Conservation (phyloP, 148 eudicot genomes). For the Rhododendron griersonianum region DNA sequence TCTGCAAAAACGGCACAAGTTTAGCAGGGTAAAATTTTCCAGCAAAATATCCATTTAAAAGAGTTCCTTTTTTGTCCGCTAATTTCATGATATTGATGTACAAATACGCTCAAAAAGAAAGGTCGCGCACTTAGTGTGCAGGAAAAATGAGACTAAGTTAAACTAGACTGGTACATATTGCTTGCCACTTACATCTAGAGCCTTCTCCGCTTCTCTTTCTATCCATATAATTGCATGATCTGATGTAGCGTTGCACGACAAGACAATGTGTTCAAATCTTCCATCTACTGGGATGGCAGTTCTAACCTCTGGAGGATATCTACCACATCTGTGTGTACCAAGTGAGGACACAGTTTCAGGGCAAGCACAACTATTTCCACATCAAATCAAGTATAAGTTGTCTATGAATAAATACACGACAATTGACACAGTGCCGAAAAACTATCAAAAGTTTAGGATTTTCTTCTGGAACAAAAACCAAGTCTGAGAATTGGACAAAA, state of each 20-base stretch:
- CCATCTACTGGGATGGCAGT: constrained; percentile 52
- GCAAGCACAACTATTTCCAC: not conserved
- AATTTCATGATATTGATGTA: not conserved
- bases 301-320: constrained; percentile 29
- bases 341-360: not conserved
- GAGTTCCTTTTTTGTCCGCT: not conserved
- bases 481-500: not conserved
- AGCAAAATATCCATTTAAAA: not conserved
- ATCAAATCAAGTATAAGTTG: not conserved
- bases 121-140: not conserved
- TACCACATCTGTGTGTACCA: constrained; percentile 19
- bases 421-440: not conserved
- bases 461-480: not conserved
- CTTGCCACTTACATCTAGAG: constrained; percentile 13
- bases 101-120: not conserved
- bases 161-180: not conserved
- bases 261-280: constrained; percentile 92
- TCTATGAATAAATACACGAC: not conserved
- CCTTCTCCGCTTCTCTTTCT: constrained; percentile 58
- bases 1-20: constrained; percentile 29
- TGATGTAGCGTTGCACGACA: constrained; percentile 83
- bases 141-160: not conserved
- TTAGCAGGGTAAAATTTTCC: not conserved
- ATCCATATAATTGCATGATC: constrained; percentile 96
- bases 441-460: not conserved